A percentile compares a stretch with the other conserved stretches of the same genome.
Conservation (phyloP, 2,329 filamentous ascomycete genomes). For the Tympanopsis confertula region DNA sequence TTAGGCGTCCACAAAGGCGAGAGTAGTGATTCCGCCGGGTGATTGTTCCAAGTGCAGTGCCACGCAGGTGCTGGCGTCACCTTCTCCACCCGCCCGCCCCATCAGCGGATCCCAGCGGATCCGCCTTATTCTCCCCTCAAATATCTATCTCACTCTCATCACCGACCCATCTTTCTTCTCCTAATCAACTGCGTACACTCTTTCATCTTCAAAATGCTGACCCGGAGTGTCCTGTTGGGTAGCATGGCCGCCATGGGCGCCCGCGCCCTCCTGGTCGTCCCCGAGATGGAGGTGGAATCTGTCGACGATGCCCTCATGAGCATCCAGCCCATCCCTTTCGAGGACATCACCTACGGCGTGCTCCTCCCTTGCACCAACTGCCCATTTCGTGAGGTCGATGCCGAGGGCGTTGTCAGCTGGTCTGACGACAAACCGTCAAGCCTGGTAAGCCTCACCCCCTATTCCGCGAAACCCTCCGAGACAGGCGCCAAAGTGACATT, state of each 20-base stretch:
- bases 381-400: conserved; percentile 18
- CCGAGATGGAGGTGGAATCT: conserved; percentile 13
- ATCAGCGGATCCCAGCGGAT: not conserved
- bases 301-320: conserved; percentile 11
- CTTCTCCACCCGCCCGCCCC: not conserved
- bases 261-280: conserved; percentile 22
- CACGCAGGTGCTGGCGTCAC: not conserved
- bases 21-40: too few relatives aligned
- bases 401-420: conserved; percentile 16
- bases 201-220: conserved; percentile 14
- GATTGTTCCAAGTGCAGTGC: too few relatives aligned
- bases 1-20: too few relatives aligned
- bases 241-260: conserved; percentile 17
- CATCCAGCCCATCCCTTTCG: conserved; percentile 6
- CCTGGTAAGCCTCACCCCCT: conserved; percentile 15
- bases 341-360: too few relatives aligned
- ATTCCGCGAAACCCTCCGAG: not conserved
- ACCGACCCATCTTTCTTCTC: not conserved
- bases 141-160: not conserved
- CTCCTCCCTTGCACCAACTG: conserved; percentile 23
- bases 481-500: too few relatives aligned
- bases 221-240: conserved; percentile 10
- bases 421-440: conserved; percentile 19
- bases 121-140: not conserved
- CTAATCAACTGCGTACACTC: not conserved